Percentiles rank a stretch among this genome's conserved stretches.
These are phyloP conservation scores for Allium fistulosum DNA, from an alignment of 106 monocot genomes.

Conservation along the genomic window DNA sequence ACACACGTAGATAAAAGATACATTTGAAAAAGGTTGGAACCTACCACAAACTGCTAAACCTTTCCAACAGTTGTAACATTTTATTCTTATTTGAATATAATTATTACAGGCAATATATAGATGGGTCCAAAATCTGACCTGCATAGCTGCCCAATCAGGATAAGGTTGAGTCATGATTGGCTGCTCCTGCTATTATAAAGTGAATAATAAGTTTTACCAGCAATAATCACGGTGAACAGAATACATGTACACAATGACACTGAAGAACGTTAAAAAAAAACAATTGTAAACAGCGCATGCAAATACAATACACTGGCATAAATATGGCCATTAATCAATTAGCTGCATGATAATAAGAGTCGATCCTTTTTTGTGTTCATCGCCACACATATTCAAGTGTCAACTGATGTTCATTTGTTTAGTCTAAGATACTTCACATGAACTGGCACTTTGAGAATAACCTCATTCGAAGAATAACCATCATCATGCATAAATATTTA, in stretches of 20 bases:
- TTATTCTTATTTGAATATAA: too few species aligned
- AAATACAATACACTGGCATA: not conserved
- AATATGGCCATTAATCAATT: not conserved
- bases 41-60: too few species aligned
- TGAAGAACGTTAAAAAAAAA: not conserved
- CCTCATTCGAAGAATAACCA: not conserved
- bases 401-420: too few species aligned
- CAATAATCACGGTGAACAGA: not conserved
- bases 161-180: slow-evolving; percentile 28
- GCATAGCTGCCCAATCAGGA: slow-evolving; percentile 82
- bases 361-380: too few species aligned
- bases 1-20: too few species aligned
- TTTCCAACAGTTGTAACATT: too few species aligned
- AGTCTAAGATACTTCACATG: not conserved
- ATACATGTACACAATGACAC: not conserved
- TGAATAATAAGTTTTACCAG: slow-evolving; percentile 1
- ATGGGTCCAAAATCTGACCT: slow-evolving; percentile 26
- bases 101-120: not conserved
- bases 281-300: not conserved
- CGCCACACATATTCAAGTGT: too few species aligned
- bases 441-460: not conserved
- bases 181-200: slow-evolving; percentile 36
- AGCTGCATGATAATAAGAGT: too few species aligned
- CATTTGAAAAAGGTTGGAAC: too few species aligned
- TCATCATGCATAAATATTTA: not conserved